Conservation (phyloP, 2,329 filamentous ascomycete genomes). For the Cercospora brassicicola region DNA sequence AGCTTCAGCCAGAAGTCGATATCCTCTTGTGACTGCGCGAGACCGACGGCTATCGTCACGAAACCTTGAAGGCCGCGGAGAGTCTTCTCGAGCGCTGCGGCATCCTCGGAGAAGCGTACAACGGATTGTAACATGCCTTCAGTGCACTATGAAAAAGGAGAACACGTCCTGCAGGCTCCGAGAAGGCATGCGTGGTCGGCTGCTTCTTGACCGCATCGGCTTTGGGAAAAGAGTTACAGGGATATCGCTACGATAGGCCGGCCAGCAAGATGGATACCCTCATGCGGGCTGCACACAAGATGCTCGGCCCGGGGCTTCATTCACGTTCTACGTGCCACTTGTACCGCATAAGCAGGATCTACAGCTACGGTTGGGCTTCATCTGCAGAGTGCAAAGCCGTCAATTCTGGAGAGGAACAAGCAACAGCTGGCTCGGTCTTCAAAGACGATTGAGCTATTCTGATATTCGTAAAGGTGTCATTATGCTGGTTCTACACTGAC, state of each 20-base stretch:
- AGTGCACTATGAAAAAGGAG: not conserved
- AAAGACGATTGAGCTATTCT: not conserved
- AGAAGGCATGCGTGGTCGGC: not conserved
- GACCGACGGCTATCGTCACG: constrained; percentile 38
- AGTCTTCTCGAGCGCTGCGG: constrained; percentile 62
- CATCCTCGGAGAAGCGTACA: constrained; percentile 25
- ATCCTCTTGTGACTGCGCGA: constrained; percentile 38
- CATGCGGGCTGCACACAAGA: not conserved
- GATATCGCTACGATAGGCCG: constrained; percentile 4
- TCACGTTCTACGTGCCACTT: not conserved
- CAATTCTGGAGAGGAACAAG: not conserved
- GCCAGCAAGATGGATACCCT: not conserved
- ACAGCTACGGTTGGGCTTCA: not conserved
- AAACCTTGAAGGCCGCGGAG: constrained; percentile 58
- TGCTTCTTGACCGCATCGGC: constrained; percentile 1
- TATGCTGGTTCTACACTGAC: not conserved
- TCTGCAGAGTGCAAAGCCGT: not conserved
- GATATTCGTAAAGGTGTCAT: not conserved
- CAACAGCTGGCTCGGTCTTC: not conserved
- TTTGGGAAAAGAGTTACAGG: constrained; percentile 2
- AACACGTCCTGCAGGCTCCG: not conserved
- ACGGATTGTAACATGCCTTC: constrained; percentile 20
- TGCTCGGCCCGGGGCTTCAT: not conserved
- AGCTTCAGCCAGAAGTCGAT: constrained; percentile 42
- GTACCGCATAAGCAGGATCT: not conserved